Evolutionary conservation across 2,329 filamentous ascomycete genomes (phyloP).

Genomic region (Ceratocystis papillata): DNA sequence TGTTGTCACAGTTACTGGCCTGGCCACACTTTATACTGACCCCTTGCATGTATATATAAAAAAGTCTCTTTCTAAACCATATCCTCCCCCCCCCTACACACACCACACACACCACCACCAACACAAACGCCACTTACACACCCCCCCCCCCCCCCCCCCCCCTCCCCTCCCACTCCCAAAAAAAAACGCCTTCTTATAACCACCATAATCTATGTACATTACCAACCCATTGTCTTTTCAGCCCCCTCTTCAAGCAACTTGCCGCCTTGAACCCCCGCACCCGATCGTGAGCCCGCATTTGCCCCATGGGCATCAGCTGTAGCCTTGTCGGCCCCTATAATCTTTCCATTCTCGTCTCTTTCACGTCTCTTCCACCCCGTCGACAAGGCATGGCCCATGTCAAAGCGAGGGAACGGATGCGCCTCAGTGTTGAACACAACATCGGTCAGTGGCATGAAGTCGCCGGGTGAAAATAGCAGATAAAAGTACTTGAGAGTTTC

Average conservation of each 20-base stretch:
- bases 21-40: too few relatives aligned
- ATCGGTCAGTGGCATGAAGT: constrained; percentile 72
- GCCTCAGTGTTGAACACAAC: constrained; percentile 95
- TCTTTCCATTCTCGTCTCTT: constrained; percentile 39
- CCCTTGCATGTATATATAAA: too few relatives aligned
- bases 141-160: too few relatives aligned
- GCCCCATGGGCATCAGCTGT: neutral
- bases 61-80: too few relatives aligned
- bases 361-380: constrained; percentile 72
- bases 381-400: constrained; percentile 63
- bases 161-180: too few relatives aligned
- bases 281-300: neutral
- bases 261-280: constrained; percentile 8
- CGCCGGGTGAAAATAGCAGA: constrained; percentile 75
- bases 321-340: constrained; percentile 28
- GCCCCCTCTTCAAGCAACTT: neutral
- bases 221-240: neutral
- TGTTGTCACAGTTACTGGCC: too few relatives aligned
- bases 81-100: too few relatives aligned
- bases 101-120: too few relatives aligned
- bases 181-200: neutral
- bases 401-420: constrained; percentile 78
- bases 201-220: neutral
- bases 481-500: constrained; percentile 98
- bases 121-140: too few relatives aligned